These are phyloP conservation scores for Lobosporangium transversale DNA, from an alignment of 192 early-diverging fungal genomes.

Conservation along the genomic window DNA sequence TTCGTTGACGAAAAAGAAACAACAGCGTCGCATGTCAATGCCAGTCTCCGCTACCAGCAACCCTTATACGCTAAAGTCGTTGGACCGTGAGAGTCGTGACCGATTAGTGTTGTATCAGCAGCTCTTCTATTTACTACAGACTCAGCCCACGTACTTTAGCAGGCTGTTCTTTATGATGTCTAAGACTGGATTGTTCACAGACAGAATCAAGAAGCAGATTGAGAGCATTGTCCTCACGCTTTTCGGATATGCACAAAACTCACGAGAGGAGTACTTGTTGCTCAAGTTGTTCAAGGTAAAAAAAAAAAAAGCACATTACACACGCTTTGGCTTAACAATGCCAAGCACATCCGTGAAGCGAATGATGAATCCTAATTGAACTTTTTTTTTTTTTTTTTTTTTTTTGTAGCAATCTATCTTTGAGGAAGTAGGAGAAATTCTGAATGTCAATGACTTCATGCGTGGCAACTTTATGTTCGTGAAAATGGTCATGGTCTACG, in stretches of 20 bases:
- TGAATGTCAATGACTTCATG: conserved; percentile 89
- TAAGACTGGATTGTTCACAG: conserved; percentile 74
- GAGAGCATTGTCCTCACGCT: conserved; percentile 92
- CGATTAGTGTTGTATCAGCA: conserved; percentile 89
- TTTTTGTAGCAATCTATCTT: conserved; percentile 71
- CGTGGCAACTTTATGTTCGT: conserved; percentile 97
- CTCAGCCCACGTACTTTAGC: conserved; percentile 92
- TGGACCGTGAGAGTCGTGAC: conserved; percentile 88
- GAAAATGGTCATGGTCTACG: conserved; percentile 95
- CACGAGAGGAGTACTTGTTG: conserved; percentile 94
- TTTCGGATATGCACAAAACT: conserved; percentile 97
- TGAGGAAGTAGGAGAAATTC: conserved; percentile 88
- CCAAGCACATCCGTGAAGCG: background rate
- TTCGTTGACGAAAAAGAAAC: conserved; percentile 56
- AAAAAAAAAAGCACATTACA: too few species aligned
- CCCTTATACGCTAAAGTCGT: conserved; percentile 75
- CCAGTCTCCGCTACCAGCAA: conserved; percentile 54
- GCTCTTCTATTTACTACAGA: conserved; percentile 97
- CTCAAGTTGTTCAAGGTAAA: conserved; percentile 91
- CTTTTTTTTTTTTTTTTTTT: conserved; percentile 5
- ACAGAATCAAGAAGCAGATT: conserved; percentile 79
- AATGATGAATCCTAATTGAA: background rate
- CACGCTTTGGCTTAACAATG: too few species aligned
- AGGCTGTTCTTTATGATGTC: conserved; percentile 88
- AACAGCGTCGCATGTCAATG: conserved; percentile 56